phyloP scores from a whole-genome alignment of 345 rosid species.

The Aurinia saxatilis region DNA sequence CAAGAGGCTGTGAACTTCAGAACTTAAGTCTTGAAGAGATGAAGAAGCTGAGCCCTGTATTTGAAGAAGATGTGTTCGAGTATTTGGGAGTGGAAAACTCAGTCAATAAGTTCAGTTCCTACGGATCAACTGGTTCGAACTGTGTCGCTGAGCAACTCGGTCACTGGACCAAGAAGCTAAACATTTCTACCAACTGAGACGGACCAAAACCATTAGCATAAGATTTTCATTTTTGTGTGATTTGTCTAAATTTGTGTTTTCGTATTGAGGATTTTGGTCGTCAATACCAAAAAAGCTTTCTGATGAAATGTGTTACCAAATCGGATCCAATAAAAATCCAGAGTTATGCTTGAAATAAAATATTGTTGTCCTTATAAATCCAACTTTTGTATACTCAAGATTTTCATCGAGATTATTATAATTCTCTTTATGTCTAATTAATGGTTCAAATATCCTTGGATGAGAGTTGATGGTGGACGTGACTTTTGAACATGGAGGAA shows the following conservation, averaged over 20 bases:
- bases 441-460: too few species aligned
- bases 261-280: not conserved
- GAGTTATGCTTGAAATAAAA: too few species aligned
- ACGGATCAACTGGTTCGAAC: slow-evolving; percentile 68
- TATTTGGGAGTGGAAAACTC: slow-evolving; percentile 78
- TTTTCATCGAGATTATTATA: not conserved
- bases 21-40: slow-evolving; percentile 66
- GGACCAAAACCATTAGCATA: not conserved
- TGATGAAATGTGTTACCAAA: too few species aligned
- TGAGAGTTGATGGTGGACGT: not conserved
- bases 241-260: not conserved
- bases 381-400: not conserved
- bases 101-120: slow-evolving; percentile 64
- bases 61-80: slow-evolving; percentile 64
- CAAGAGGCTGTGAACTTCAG: slow-evolving; percentile 66
- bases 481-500: slow-evolving; percentile 5
- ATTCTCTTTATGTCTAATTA: too few species aligned
- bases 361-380: too few species aligned
- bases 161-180: slow-evolving; percentile 58
- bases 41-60: slow-evolving; percentile 50
- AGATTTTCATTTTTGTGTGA: not conserved
- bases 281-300: not conserved
- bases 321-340: too few species aligned
- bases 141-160: slow-evolving; percentile 58
- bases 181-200: slow-evolving; percentile 2